Evolutionary conservation across 768 basidiomycete species (phyloP).

Genomic region (Cystofilobasidium capitatum): DNA sequence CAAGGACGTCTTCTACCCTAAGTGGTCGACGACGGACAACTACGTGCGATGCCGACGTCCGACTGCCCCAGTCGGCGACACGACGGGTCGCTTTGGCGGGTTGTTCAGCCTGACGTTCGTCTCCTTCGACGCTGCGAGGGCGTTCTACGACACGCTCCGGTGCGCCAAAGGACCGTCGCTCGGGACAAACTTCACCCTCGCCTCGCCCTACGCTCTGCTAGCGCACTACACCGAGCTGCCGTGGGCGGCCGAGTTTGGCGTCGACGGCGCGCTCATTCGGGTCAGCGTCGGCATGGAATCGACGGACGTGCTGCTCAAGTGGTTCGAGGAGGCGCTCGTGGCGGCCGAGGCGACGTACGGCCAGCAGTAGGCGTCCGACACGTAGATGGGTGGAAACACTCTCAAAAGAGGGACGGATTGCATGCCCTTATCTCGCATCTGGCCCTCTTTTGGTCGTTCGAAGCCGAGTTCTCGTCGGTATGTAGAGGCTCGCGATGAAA

Average conservation of each 20-base stretch:
- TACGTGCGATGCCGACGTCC: slow-evolving; percentile 53
- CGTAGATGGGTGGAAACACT: too few relatives aligned
- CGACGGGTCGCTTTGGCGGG: slow-evolving; percentile 53
- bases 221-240: slow-evolving; percentile 82
- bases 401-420: too few relatives aligned
- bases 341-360: slow-evolving; percentile 58
- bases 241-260: slow-evolving; percentile 81
- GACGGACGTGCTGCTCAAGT: slow-evolving; percentile 47
- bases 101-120: slow-evolving; percentile 81
- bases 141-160: slow-evolving; percentile 73
- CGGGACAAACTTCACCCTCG: slow-evolving; percentile 92
- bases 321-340: slow-evolving; percentile 56
- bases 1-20: slow-evolving; percentile 83
- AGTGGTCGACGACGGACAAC: slow-evolving; percentile 60
- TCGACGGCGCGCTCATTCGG: slow-evolving; percentile 72
- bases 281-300: slow-evolving; percentile 90
- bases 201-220: slow-evolving; percentile 83
- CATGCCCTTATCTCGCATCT: too few relatives aligned
- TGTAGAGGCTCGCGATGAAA: too few relatives aligned
- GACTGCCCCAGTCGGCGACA: slow-evolving; percentile 42
- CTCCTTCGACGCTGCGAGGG: slow-evolving; percentile 53
- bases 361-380: too few relatives aligned
- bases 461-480: too few relatives aligned
- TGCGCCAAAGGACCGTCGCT: slow-evolving; percentile 79
- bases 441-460: too few relatives aligned